A percentile compares a stretch with the other conserved stretches of the same genome.
Conservation (phyloP, 495 filamentous ascomycete species). For the Hyaloscypha variabilis region DNA sequence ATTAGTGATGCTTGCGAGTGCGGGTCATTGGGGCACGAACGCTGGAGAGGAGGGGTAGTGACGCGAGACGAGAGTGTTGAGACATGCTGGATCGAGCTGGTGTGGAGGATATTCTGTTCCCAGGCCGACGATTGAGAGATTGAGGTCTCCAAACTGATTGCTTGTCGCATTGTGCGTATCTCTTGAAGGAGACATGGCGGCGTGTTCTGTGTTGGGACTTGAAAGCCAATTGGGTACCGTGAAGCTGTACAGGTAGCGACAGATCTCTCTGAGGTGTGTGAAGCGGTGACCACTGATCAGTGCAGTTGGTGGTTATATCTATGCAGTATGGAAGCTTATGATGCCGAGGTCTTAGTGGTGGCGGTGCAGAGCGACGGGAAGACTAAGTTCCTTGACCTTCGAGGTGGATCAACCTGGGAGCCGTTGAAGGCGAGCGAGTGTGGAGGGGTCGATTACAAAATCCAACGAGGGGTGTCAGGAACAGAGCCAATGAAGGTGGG, state of each 20-base stretch:
- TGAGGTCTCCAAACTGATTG: constrained; percentile 30
- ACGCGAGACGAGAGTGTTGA: constrained; percentile 45
- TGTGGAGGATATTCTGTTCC: constrained; percentile 53
- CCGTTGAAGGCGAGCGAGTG: constrained; percentile 4
- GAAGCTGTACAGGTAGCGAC: constrained; percentile 3
- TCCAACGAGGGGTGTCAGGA: not conserved
- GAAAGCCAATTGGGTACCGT: not conserved
- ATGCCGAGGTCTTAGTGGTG: constrained; percentile 16
- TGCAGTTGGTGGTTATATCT: not conserved
- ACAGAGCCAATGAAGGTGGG: not conserved
- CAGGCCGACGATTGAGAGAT: constrained; percentile 53
- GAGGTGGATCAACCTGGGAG: constrained; percentile 1
- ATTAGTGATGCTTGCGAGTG: not conserved
- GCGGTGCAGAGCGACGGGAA: not conserved
- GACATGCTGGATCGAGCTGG: constrained; percentile 39
- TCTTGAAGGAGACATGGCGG: constrained; percentile 17
- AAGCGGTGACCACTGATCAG: not conserved
- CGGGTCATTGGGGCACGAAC: constrained; percentile 36
- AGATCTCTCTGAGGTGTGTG: not conserved
- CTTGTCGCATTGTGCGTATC: constrained; percentile 15
- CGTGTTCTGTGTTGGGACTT: constrained; percentile 3
- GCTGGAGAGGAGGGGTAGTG: constrained; percentile 53
- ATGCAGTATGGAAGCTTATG: not conserved
- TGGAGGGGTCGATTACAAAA: constrained; percentile 7
- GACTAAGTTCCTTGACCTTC: constrained; percentile 16